Evolutionary conservation across 768 basidiomycete species (phyloP).

Genomic region (Suillus variegatus): DNA sequence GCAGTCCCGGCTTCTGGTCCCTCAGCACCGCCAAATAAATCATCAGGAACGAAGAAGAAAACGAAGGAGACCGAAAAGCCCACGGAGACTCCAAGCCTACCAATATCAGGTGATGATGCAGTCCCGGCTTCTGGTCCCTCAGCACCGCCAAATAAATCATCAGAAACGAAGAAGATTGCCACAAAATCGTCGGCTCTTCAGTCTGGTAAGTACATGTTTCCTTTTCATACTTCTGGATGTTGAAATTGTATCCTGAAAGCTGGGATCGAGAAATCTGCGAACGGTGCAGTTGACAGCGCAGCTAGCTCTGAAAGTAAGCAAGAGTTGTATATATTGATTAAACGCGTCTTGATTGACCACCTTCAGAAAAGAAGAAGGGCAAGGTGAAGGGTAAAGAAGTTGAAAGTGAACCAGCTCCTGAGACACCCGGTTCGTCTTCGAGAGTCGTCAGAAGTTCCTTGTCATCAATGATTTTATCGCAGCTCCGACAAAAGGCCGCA

Average conservation of each 20-base stretch:
- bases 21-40: background rate
- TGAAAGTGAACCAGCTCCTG: background rate
- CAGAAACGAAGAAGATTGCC: background rate
- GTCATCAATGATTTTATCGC: background rate
- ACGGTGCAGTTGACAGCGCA: background rate
- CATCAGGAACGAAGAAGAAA: conserved; percentile 12
- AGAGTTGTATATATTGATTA: background rate
- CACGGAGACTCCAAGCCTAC: background rate
- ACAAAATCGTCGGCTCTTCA: background rate
- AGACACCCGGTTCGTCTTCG: background rate
- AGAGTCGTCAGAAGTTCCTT: background rate
- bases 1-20: background rate
- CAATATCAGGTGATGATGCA: background rate
- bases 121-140: background rate
- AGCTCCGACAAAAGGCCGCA: background rate
- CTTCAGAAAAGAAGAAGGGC: background rate
- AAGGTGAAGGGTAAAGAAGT: background rate
- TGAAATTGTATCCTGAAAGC: background rate
- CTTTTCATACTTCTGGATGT: background rate
- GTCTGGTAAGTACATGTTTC: background rate
- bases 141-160: background rate
- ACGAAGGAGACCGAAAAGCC: conserved; percentile 1
- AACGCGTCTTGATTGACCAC: background rate
- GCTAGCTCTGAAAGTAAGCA: background rate
- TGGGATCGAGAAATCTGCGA: too few relatives aligned